Base-by-base conservation (phyloP, 129 eudicot species). In the Pittosporum tobira region DNA sequence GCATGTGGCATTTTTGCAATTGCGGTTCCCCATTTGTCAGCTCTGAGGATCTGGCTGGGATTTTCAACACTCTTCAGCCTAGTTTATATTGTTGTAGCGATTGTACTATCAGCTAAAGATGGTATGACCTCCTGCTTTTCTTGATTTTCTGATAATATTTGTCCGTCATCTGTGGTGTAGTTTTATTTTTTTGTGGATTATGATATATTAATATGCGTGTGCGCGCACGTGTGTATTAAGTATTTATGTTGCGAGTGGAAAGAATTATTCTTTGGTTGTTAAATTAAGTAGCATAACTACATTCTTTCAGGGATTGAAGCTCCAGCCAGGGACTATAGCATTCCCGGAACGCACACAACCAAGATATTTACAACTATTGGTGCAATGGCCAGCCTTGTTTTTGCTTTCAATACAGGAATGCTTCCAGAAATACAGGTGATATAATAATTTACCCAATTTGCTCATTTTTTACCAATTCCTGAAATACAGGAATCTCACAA, bases 371-470 rank as follows among this genome's bases (percentile, higher is more conserved):
- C 85, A 15, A 81, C 80, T 37, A 87, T 91, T 5, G 94, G 99
- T 70, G 96, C 94, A 65, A 65, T 81, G 64, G 94, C 96, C 24
- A 87, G 77, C 74, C 88, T 83, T 47, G 88, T 87, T 66, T 91
- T 91, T 70, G 79, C 91, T 30, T 86, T 86, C 75, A 91, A 87
- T 68, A 91, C 99, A 6, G 96, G 99, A 72, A 93, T 93, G 99
- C 91, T 93, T 51, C 99, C 99, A 21, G 99, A 93, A 70, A 93
- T 93, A 40, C 99, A 93, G 84, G 99, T 93, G 3, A 45, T n/a
- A 15, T 12, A n/a, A 6, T 45, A 15, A 15, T 5, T 16, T 45
- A 40, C 46, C n/a, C 15, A 5, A 6, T 34, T 34, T 34, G n/a
- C 45, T 9, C 53, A 29, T 25, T 16, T 10, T 54, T 19, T 7